These are phyloP conservation scores for Microbotryomycetes sp. DNA, from an alignment of 1,284 basidiomycete species.

Conservation along the genomic window DNA sequence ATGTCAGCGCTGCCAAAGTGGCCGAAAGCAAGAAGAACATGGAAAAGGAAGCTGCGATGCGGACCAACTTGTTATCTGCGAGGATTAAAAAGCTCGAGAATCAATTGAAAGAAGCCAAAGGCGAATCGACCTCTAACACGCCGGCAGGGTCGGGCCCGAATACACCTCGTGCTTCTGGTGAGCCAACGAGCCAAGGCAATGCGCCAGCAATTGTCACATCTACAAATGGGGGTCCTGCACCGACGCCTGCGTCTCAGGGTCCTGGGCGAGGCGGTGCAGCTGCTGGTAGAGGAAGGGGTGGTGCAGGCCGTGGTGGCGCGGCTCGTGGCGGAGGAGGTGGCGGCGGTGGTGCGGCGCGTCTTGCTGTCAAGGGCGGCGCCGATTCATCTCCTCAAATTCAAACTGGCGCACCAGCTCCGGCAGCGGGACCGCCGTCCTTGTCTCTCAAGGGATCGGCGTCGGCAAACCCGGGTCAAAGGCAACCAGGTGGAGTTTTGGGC, in stretches of 20 bases:
- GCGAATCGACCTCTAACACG: too few species aligned
- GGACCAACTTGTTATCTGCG: not conserved
- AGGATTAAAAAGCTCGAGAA: not conserved
- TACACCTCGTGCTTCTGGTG: too few species aligned
- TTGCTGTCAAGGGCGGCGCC: not conserved
- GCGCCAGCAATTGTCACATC: not conserved
- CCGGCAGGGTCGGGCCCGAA: too few species aligned
- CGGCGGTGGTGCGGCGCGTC: not conserved
- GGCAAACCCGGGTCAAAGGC: not conserved
- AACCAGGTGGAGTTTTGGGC: not conserved
- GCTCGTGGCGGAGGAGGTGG: not conserved
- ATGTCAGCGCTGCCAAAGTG: not conserved
- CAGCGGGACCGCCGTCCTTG: not conserved
- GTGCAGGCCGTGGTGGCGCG: not conserved
- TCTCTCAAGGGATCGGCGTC: not conserved
- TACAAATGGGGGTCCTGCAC: not conserved
- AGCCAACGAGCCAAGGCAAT: not conserved
- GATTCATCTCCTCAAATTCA: not conserved
- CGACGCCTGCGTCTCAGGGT: not conserved
- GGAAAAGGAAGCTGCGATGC: not conserved
- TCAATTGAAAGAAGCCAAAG: not conserved
- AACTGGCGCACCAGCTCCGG: not conserved
- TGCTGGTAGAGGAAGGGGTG: not conserved
- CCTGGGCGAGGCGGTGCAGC: not conserved
- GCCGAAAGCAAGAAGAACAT: not conserved